Evolutionary conservation across 768 basidiomycete genomes (phyloP).

Genomic region (Leccinum rimulosum): DNA sequence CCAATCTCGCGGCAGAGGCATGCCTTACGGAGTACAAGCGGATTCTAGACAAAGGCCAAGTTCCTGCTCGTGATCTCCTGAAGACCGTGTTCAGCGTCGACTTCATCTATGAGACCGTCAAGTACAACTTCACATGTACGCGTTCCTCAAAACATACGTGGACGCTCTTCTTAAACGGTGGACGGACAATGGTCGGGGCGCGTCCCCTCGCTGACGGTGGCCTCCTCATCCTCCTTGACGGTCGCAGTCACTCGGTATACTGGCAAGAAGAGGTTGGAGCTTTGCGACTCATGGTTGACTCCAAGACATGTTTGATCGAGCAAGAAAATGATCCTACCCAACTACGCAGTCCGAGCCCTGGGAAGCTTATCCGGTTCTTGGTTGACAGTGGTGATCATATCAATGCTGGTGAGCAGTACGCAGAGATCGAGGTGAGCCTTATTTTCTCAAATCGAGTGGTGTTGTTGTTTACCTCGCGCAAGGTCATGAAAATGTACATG

Average conservation of each 20-base stretch:
- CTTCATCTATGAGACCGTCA: slow-evolving; percentile 95
- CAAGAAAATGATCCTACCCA: slow-evolving; percentile 99
- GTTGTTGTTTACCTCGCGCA: slow-evolving; percentile 24
- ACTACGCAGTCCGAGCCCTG: slow-evolving; percentile 91
- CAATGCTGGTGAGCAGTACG: slow-evolving; percentile 94
- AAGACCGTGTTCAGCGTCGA: slow-evolving; percentile 97
- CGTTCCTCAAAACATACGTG: slow-evolving; percentile 86
- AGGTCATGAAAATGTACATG: slow-evolving; percentile 99
- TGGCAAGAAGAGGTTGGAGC: slow-evolving; percentile 99
- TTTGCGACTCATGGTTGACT: slow-evolving; percentile 87
- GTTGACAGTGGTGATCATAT: slow-evolving; percentile 98
- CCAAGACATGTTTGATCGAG: slow-evolving; percentile 97
- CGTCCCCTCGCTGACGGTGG: slow-evolving; percentile 94
- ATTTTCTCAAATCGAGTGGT: not conserved
- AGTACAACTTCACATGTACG: slow-evolving; percentile 94
- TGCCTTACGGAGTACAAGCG: slow-evolving; percentile 94
- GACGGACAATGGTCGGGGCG: slow-evolving; percentile 87
- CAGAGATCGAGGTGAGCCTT: slow-evolving; percentile 85
- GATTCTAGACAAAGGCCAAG: slow-evolving; percentile 96
- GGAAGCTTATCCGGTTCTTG: slow-evolving; percentile 91
- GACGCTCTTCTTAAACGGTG: slow-evolving; percentile 96
- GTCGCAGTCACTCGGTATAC: slow-evolving; percentile 94
- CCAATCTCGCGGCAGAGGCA: slow-evolving; percentile 83
- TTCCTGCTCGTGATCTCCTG: slow-evolving; percentile 88
- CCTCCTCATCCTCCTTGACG: slow-evolving; percentile 86